These are phyloP conservation scores for Coniochaeta sp. DNA, from an alignment of 2,329 filamentous ascomycete species.

Conservation along the genomic window DNA sequence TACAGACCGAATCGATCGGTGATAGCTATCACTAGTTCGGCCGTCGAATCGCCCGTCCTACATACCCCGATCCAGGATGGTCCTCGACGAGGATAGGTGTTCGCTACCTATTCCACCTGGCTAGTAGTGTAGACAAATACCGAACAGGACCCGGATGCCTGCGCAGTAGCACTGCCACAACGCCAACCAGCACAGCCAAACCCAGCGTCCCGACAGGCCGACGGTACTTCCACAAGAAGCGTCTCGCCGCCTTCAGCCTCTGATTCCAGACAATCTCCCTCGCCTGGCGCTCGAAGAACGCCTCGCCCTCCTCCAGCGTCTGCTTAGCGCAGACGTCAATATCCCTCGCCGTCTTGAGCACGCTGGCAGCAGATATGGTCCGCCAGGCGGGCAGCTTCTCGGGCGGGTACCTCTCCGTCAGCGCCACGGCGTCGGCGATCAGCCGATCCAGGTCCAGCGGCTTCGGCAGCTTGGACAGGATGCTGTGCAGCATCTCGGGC, in stretches of 20 bases:
- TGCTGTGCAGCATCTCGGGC: constrained; percentile 85
- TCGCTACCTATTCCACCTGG: constrained; percentile 9
- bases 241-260: constrained; percentile 39
- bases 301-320: constrained; percentile 57
- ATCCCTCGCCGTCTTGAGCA: constrained; percentile 72
- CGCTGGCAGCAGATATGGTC: constrained; percentile 65
- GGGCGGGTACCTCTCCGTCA: constrained; percentile 65
- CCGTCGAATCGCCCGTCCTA: neutral
- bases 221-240: constrained; percentile 56
- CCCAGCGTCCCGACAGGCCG: constrained; percentile 55
- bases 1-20: neutral
- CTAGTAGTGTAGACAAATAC: constrained; percentile 9
- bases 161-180: constrained; percentile 61
- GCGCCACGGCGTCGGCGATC: constrained; percentile 54
- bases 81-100: neutral
- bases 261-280: constrained; percentile 64
- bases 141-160: constrained; percentile 28
- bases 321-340: constrained; percentile 42
- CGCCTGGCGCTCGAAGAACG: constrained; percentile 64
- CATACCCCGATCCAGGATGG: neutral
- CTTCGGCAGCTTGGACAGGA: constrained; percentile 78
- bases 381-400: constrained; percentile 65
- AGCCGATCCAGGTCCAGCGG: constrained; percentile 74
- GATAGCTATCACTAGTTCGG: neutral
- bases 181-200: constrained; percentile 58